These are phyloP conservation scores for Tylopilus cervinicoccineus DNA, from an alignment of 768 basidiomycete species.

Conservation along the genomic window DNA sequence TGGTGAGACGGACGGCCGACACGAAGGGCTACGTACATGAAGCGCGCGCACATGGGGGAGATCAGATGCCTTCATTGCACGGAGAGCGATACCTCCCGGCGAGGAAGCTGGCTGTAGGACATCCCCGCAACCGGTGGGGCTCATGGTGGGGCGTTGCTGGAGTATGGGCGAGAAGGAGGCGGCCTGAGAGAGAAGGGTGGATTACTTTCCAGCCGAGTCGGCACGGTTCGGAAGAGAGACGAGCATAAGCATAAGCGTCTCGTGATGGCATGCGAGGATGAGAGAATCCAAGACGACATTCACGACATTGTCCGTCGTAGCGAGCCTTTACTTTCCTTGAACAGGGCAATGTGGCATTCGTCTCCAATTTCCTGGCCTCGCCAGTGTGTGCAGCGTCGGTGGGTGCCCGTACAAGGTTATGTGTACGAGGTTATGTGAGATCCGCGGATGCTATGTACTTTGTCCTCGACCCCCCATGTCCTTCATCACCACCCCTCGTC, in stretches of 20 bases:
- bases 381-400: too few species aligned
- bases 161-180: background rate
- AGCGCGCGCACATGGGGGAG: constrained; percentile 24
- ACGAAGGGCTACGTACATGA: constrained; percentile 17
- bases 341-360: too few species aligned
- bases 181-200: background rate
- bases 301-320: too few species aligned
- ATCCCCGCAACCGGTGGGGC: background rate
- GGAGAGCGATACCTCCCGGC: constrained; percentile 15
- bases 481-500: constrained; percentile 7
- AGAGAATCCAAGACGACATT: too few species aligned
- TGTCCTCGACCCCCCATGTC: constrained; percentile 18
- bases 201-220: constrained; percentile 6
- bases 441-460: too few species aligned
- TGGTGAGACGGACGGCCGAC: constrained; percentile 2
- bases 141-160: constrained; percentile 7
- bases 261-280: background rate
- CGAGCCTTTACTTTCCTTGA: too few species aligned
- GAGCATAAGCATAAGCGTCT: background rate
- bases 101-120: background rate
- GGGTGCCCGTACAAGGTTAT: too few species aligned
- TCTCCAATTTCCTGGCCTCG: too few species aligned
- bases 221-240: constrained; percentile 14
- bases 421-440: too few species aligned
- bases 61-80: constrained; percentile 28